phyloP scores from a whole-genome alignment of 768 basidiomycete species.

The Sarcomyxa edulis region DNA sequence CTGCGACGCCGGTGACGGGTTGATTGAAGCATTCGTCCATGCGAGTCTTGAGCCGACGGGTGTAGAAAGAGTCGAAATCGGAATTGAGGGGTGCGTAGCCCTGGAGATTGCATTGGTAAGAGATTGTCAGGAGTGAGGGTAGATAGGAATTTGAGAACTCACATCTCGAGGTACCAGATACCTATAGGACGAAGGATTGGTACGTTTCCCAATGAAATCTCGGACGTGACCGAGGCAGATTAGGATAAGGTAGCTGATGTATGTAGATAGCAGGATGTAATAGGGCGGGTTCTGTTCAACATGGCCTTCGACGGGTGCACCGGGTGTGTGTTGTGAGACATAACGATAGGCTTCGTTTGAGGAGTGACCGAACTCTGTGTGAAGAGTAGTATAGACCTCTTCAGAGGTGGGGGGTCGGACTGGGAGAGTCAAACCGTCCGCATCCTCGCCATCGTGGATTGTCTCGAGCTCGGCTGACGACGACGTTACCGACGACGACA shows the following conservation, averaged over 20 bases:
- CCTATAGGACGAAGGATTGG: constrained; percentile 61
- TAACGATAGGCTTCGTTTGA: constrained; percentile 71
- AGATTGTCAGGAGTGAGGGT: constrained; percentile 6
- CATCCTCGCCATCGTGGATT: constrained; percentile 36
- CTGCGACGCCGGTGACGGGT: constrained; percentile 92
- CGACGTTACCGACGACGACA: constrained; percentile 67
- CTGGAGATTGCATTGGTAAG: constrained; percentile 32
- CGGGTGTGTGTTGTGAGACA: constrained; percentile 54
- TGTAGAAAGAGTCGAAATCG: constrained; percentile 99
- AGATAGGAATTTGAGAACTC: constrained; percentile 26
- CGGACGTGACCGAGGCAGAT: constrained; percentile 90
- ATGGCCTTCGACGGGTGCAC: constrained; percentile 43
- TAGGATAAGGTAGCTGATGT: constrained; percentile 89
- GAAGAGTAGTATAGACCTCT: constrained; percentile 71
- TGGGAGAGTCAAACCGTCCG: constrained; percentile 57
- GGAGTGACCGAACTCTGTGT: constrained; percentile 93
- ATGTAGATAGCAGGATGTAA: constrained; percentile 87
- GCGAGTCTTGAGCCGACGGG: constrained; percentile 88
- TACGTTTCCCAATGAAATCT: constrained; percentile 90
- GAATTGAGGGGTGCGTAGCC: constrained; percentile 96
- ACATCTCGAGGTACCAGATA: constrained; percentile 85
- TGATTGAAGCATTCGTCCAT: constrained; percentile 95
- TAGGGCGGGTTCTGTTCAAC: constrained; percentile 86
- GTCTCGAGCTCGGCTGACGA: constrained; percentile 64
- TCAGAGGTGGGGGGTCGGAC: constrained; percentile 72